Conservation (phyloP, 2,329 filamentous ascomycete genomes). For the Metarhizium anisopliae region DNA sequence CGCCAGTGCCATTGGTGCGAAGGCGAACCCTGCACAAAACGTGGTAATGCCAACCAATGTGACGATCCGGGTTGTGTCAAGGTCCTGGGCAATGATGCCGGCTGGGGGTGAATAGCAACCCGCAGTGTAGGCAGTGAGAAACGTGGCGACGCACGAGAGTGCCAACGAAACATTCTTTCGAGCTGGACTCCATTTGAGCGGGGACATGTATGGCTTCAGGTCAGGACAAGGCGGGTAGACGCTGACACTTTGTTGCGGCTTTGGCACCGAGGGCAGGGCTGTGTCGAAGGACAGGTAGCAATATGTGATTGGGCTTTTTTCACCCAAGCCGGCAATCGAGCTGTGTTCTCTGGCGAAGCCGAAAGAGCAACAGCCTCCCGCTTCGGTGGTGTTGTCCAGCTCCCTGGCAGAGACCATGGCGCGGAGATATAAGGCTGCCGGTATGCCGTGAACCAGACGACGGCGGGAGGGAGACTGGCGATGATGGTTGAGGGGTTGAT, state of each 20-base stretch:
- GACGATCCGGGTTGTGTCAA: conserved; percentile 55
- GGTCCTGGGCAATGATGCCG: conserved; percentile 55
- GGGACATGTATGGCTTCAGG: conserved; percentile 57
- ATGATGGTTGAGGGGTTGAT: too few relatives aligned
- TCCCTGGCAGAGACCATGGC: background rate
- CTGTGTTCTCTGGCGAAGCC: background rate
- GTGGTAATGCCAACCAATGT: conserved; percentile 69
- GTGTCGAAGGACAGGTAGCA: conserved; percentile 34
- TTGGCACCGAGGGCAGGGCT: conserved; percentile 22
- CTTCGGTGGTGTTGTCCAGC: background rate
- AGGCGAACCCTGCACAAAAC: conserved; percentile 72
- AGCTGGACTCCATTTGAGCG: conserved; percentile 61
- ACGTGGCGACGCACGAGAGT: conserved; percentile 68
- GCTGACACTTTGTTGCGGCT: conserved; percentile 7
- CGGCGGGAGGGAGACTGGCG: too few relatives aligned
- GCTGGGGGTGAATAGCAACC: conserved; percentile 70
- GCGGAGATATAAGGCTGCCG: too few relatives aligned
- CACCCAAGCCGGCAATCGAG: background rate
- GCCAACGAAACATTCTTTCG: conserved; percentile 64
- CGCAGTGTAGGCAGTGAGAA: conserved; percentile 70
- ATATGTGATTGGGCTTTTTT: conserved; percentile 22
- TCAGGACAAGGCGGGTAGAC: conserved; percentile 48
- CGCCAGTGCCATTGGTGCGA: conserved; percentile 81
- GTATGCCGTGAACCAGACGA: too few relatives aligned
- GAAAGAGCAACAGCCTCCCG: background rate